A percentile compares a stretch with the other conserved stretches of the same genome.
Evolutionary conservation across 768 basidiomycete genomes (phyloP).

Genomic region (Infundibulicybe gibba): DNA sequence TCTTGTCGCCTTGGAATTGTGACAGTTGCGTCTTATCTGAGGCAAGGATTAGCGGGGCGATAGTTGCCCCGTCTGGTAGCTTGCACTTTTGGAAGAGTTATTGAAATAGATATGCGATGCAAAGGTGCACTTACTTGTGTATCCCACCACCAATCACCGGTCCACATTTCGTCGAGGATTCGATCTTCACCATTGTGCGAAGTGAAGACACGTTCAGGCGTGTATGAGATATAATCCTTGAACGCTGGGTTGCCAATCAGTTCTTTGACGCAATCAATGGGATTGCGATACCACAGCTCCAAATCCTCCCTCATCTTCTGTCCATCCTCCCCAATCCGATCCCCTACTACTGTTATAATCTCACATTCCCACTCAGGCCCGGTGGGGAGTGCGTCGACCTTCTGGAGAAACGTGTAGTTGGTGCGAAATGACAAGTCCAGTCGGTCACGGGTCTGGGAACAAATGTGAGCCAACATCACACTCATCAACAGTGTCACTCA

Average conservation of each 20-base stretch:
- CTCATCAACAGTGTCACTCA: constrained; percentile 7
- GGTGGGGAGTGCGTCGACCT: constrained; percentile 7
- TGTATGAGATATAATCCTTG: constrained; percentile 16
- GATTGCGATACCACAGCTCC: constrained; percentile 20
- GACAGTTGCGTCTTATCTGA: constrained; percentile 18
- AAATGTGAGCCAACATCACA: neutral
- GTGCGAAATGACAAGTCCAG: constrained; percentile 7
- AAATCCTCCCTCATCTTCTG: constrained; percentile 8
- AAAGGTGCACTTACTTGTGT: constrained; percentile 20
- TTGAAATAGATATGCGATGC: too few species aligned
- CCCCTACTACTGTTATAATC: constrained; percentile 4
- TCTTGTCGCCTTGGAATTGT: constrained; percentile 23
- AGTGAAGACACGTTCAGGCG: constrained; percentile 17
- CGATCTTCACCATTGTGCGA: constrained; percentile 12
- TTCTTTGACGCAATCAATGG: constrained; percentile 18
- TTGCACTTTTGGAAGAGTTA: neutral
- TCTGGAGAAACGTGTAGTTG: constrained; percentile 4
- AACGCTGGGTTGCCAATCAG: constrained; percentile 26
- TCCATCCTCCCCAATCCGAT: constrained; percentile 6
- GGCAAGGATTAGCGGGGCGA: constrained; percentile 27
- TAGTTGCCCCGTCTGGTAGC: constrained; percentile 8
- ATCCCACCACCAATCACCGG: constrained; percentile 17
- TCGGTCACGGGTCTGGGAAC: constrained; percentile 13
- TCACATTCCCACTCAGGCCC: constrained; percentile 9
- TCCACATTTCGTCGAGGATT: constrained; percentile 3